Percentiles rank a stretch among this genome's conserved stretches.
Conservation (phyloP, 345 rosid species). For the Lepidium africanum region DNA sequence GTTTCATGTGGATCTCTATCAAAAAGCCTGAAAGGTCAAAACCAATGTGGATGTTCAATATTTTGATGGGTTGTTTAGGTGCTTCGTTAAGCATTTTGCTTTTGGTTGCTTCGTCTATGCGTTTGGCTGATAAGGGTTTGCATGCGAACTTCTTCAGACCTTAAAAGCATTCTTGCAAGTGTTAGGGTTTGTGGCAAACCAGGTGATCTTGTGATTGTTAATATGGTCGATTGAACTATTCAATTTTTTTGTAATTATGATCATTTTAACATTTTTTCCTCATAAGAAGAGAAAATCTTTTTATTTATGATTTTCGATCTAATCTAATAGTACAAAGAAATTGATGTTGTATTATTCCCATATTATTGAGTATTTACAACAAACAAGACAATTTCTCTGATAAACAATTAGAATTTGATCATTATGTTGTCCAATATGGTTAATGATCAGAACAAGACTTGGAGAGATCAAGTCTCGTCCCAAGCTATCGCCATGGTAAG, state of each 20-base stretch:
- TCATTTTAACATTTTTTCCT: neutral
- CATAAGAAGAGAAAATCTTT: too few species aligned
- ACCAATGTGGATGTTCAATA: conserved; percentile 45
- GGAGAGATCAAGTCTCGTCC: conserved; percentile 47
- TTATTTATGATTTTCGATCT: neutral
- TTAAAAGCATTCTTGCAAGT: conserved; percentile 8
- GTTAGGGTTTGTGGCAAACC: neutral
- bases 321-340: neutral
- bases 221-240: neutral
- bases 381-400: neutral
- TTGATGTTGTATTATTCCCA: neutral
- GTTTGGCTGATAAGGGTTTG: conserved; percentile 39
- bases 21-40: conserved; percentile 39
- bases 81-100: conserved; percentile 37
- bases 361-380: neutral
- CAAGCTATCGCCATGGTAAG: conserved; percentile 51
- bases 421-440: neutral
- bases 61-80: conserved; percentile 50
- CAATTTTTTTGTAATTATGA: neutral
- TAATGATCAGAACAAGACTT: conserved; percentile 41
- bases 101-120: conserved; percentile 41
- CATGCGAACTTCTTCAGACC: conserved; percentile 57
- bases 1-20: conserved; percentile 65
- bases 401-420: neutral
- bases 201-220: neutral